Conservation (phyloP, 2,329 filamentous ascomycete species). For the Lasiodiplodia hormozganensis region DNA sequence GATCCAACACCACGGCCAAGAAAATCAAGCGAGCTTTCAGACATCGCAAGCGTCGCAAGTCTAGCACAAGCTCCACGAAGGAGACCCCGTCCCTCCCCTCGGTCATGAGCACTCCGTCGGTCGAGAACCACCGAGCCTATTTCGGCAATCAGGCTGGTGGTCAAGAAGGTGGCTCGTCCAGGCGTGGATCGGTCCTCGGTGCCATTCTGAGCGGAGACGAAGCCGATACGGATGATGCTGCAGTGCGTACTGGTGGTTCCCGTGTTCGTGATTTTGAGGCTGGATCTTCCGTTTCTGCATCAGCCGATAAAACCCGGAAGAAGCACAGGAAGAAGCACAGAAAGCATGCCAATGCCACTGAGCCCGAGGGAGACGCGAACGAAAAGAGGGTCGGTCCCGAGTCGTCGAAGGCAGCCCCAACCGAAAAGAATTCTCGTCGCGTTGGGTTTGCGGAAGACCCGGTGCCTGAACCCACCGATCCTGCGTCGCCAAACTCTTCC, state of each 20-base stretch:
- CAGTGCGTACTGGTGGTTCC: conserved; percentile 40
- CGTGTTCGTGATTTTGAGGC: conserved; percentile 58
- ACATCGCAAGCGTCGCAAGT: conserved; percentile 75
- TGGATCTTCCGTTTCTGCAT: conserved; percentile 42
- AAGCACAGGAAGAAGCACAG: conserved; percentile 57
- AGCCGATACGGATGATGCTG: conserved; percentile 56
- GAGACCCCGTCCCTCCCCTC: conserved; percentile 61
- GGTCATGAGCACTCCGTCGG: conserved; percentile 53
- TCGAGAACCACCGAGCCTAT: conserved; percentile 47
- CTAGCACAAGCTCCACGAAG: conserved; percentile 72
- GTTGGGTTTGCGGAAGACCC: conserved; percentile 63
- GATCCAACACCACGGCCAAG: conserved; percentile 75
- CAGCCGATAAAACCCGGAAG: conserved; percentile 48
- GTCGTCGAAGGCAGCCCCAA: neutral
- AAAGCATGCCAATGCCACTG: conserved; percentile 39
- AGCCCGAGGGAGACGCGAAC: neutral
- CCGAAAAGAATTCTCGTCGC: conserved; percentile 41
- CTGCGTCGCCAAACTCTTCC: conserved; percentile 53
- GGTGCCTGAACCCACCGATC: conserved; percentile 3
- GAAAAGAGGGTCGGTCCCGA: neutral
- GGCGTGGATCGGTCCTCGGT: conserved; percentile 46
- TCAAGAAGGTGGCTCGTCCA: conserved; percentile 36
- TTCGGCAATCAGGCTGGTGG: conserved; percentile 41
- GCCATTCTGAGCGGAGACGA: conserved; percentile 61
- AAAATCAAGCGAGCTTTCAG: conserved; percentile 79